phyloP scores from a whole-genome alignment of 495 filamentous ascomycete species.

The Parmelia sp. region DNA sequence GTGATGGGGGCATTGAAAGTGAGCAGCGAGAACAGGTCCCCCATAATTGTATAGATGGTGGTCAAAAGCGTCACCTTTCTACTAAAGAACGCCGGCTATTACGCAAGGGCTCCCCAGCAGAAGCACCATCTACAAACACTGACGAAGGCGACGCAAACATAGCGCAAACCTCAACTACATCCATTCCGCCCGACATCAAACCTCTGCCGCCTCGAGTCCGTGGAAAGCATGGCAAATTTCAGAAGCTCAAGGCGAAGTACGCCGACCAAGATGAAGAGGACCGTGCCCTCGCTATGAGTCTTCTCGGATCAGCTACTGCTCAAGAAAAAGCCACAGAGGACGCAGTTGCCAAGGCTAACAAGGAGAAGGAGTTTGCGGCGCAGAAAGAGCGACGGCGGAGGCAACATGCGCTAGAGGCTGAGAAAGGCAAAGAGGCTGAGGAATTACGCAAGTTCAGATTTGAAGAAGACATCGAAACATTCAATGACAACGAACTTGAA shows the following conservation, averaged over 20 bases:
- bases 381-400: slow-evolving; percentile 64
- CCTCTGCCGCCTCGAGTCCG: slow-evolving; percentile 48
- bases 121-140: slow-evolving; percentile 9
- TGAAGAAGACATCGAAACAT: slow-evolving; percentile 47
- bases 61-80: slow-evolving; percentile 39
- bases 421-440: slow-evolving; percentile 55
- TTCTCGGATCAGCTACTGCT: slow-evolving; percentile 66
- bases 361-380: slow-evolving; percentile 57
- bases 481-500: slow-evolving; percentile 50
- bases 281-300: slow-evolving; percentile 67
- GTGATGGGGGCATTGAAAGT: slow-evolving; percentile 24
- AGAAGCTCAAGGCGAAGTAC: slow-evolving; percentile 86
- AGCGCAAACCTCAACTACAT: slow-evolving; percentile 20
- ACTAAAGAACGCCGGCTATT: slow-evolving; percentile 45
- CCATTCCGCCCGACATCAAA: slow-evolving; percentile 32
- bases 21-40: slow-evolving; percentile 22
- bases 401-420: slow-evolving; percentile 68
- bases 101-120: slow-evolving; percentile 38
- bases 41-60: background rate
- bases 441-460: slow-evolving; percentile 49
- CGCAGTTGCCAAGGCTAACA: slow-evolving; percentile 45
- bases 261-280: slow-evolving; percentile 94
- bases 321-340: slow-evolving; percentile 46
- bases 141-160: background rate
- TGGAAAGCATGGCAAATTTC: slow-evolving; percentile 77